phyloP scores from a whole-genome alignment of 2,329 filamentous ascomycete species.

The Calonectria ilicicola region DNA sequence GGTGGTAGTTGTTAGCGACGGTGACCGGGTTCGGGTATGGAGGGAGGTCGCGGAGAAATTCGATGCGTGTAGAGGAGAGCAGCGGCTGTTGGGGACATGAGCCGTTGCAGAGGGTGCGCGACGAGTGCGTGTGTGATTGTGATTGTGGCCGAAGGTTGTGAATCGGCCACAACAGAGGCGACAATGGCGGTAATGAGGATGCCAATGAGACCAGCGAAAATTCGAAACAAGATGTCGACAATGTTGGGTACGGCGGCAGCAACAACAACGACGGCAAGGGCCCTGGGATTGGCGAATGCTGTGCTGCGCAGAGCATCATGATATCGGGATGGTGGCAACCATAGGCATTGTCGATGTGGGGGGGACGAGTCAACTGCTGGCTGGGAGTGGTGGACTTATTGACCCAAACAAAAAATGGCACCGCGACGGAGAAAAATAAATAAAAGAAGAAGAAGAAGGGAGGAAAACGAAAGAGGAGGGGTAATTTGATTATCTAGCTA shows the following conservation, averaged over 20 bases:
- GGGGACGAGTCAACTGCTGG: constrained; percentile 13
- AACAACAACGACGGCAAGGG: constrained; percentile 37
- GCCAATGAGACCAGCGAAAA: constrained; percentile 25
- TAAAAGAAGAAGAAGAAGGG: background rate
- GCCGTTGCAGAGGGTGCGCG: constrained; percentile 26
- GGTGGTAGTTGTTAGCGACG: constrained; percentile 28
- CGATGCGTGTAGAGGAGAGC: constrained; percentile 36
- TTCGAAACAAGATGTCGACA: constrained; percentile 22
- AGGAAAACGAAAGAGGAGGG: background rate
- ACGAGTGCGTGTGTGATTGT: constrained; percentile 15
- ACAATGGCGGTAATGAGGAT: constrained; percentile 16
- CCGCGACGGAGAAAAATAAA: background rate
- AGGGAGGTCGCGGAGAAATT: constrained; percentile 33
- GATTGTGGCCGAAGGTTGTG: constrained; percentile 11
- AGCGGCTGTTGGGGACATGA: constrained; percentile 41
- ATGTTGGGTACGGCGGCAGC: constrained; percentile 17
- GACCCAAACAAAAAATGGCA: background rate
- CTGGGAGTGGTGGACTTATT: constrained; percentile 21
- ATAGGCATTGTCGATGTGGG: constrained; percentile 46
- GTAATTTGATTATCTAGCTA: constrained; percentile 26
- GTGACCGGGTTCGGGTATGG: constrained; percentile 16
- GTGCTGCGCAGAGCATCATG: constrained; percentile 57
- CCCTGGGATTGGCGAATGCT: constrained; percentile 47
- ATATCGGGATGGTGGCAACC: constrained; percentile 50
- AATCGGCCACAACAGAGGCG: constrained; percentile 7